These are phyloP conservation scores for Metschnikowia drakensbergensis DNA, from an alignment of 805 yeast species.

Conservation along the genomic window DNA sequence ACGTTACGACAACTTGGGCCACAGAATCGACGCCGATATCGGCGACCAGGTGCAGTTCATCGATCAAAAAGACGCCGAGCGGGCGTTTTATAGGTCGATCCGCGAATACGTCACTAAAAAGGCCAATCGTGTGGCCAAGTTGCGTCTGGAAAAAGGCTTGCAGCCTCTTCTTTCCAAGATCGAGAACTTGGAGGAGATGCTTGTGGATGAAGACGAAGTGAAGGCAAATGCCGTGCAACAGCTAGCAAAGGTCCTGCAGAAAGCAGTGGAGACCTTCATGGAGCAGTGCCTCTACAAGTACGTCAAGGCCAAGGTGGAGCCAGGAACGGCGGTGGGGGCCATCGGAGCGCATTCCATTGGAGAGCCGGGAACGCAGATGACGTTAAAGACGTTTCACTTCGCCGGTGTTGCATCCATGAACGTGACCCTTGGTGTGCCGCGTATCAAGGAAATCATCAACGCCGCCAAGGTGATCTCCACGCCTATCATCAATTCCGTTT, in stretches of 20 bases:
- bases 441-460: constrained; percentile 95
- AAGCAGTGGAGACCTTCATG: constrained; percentile 61
- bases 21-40: constrained; percentile 42
- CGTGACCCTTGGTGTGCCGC: constrained; percentile 95
- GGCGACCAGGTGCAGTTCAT: constrained; percentile 55
- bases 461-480: constrained; percentile 94
- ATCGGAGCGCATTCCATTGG: constrained; percentile 99
- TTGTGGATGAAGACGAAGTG: constrained; percentile 27
- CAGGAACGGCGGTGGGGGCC: constrained; percentile 99
- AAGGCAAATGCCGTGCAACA: constrained; percentile 53
- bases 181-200: constrained; percentile 34
- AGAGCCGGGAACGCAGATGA: constrained; percentile 98
- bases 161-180: constrained; percentile 35
- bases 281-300: constrained; percentile 77
- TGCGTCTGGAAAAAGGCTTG: constrained; percentile 55
- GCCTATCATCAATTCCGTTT: constrained; percentile 90
- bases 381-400: constrained; percentile 94
- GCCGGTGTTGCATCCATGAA: constrained; percentile 97
- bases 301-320: constrained; percentile 88
- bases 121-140: constrained; percentile 51
- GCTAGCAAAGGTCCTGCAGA: constrained; percentile 60
- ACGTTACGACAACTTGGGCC: constrained; percentile 73
- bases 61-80: constrained; percentile 84
- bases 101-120: constrained; percentile 58
- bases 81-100: constrained; percentile 76